Percentiles rank a stretch among this genome's conserved stretches.
Evolutionary conservation across 768 basidiomycete genomes (phyloP).

Genomic region (Amanita brunnescens): DNA sequence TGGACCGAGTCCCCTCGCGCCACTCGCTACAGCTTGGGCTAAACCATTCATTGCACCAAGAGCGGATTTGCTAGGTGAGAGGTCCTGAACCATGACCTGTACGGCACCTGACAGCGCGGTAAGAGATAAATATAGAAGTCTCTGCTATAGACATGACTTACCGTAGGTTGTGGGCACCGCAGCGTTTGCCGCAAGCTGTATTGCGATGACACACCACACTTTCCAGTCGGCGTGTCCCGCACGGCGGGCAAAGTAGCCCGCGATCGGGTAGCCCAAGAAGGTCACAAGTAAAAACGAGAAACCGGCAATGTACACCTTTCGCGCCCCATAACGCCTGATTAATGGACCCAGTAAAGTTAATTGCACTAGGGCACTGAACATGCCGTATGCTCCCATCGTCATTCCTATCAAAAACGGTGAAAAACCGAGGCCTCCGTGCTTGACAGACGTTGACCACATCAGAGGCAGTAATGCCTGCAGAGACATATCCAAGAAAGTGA

Average conservation of each 20-base stretch:
- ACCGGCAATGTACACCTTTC: conserved; percentile 34
- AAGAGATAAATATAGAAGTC: background rate
- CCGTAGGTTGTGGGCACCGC: background rate
- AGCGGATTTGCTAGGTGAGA: background rate
- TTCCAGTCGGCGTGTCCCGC: background rate
- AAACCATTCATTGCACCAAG: conserved; percentile 43
- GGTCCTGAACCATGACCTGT: background rate
- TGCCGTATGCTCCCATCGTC: conserved; percentile 40
- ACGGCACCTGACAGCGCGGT: background rate
- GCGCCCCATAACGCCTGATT: conserved; percentile 33
- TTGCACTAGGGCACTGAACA: conserved; percentile 44
- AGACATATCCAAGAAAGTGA: background rate
- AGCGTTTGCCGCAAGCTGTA: background rate
- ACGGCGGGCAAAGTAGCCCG: conserved; percentile 5
- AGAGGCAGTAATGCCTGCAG: conserved; percentile 13
- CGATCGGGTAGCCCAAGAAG: conserved; percentile 11
- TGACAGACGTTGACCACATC: conserved; percentile 39
- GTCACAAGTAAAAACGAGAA: conserved; percentile 11
- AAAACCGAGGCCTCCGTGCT: conserved; percentile 47
- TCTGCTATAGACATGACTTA: background rate
- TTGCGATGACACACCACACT: background rate
- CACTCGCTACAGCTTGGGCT: conserved; percentile 33
- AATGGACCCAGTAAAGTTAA: conserved; percentile 36
- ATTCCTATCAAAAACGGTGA: conserved; percentile 42
- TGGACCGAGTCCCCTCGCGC: conserved; percentile 42